Evolutionary conservation across 352 stramenopile genomes (phyloP), one percentile per base, ranked within the genome.

Genomic region (Bremia lactucae): DNA sequence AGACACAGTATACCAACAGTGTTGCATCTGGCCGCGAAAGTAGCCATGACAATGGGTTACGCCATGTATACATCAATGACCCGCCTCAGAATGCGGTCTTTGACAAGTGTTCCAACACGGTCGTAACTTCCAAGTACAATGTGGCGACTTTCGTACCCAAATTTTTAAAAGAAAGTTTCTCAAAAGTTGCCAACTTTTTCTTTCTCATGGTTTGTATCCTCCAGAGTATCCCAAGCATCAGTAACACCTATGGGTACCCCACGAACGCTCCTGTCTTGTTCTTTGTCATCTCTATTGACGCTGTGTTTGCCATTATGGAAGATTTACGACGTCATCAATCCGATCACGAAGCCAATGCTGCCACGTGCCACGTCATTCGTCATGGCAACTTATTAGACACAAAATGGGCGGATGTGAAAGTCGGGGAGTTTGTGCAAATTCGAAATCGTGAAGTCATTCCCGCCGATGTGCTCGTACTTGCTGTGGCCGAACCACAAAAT

Each of bases 121-220:
- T 96, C 4, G 64, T 90, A 4, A 96, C 87, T 52, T 92, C 82
- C 55, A 95, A 95, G 68, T 96, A 95, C 64, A 87, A 74, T 26
- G 36, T 72, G 13, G 58, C 87, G 19, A 93, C 72, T 36, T 96
- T 96, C 46, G 31, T 94, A 22, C 75, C 83, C 35, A 91, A 88
- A 42, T 95, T 96, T 31, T 46, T 96, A 1, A 84, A 71, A 41
- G 81, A 96, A 53, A 82, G 69, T 51, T 93, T 93, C 51, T 67
- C 59, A 26, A 94, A 95, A 41, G 72, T 96, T 22, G 87, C 88
- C 52, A 97, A 97, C 49, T 82, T 95, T 35, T 97, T 96, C 59
- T 97, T 97, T 46, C 69, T 97, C 31, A 69, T 95, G 59, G 80
- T 96, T 41, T 91, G 75, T 39, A 76, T 89, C 39, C 56, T 96